These are phyloP conservation scores for Paraphoma sp. DNA, from an alignment of 2,329 filamentous ascomycete species.

Conservation along the genomic window DNA sequence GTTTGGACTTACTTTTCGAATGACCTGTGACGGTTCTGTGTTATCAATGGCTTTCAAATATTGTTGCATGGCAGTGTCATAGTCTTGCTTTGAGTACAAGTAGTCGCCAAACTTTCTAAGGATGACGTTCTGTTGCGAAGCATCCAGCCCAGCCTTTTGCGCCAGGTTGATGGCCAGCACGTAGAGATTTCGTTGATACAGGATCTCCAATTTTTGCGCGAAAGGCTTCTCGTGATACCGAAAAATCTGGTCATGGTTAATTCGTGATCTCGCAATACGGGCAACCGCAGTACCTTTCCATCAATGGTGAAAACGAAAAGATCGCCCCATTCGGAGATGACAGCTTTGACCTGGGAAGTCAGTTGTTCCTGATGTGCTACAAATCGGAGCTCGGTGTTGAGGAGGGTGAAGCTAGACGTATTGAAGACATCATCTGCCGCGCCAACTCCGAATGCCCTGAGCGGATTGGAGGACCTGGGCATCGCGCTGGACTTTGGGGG, in stretches of 20 bases:
- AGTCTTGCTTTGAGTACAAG: slow-evolving; percentile 92
- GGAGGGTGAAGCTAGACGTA: slow-evolving; percentile 83
- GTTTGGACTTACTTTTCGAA: slow-evolving; percentile 71
- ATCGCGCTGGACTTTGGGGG: slow-evolving; percentile 68
- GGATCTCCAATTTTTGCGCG: slow-evolving; percentile 87
- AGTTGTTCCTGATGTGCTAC: slow-evolving; percentile 89
- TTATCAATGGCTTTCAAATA: slow-evolving; percentile 96
- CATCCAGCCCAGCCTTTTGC: slow-evolving; percentile 83
- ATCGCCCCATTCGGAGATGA: slow-evolving; percentile 90
- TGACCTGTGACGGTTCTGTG: slow-evolving; percentile 94
- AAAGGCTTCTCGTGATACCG: slow-evolving; percentile 91
- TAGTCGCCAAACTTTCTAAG: slow-evolving; percentile 94
- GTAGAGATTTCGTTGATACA: slow-evolving; percentile 94
- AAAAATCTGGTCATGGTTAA: slow-evolving; percentile 64
- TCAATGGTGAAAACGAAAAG: slow-evolving; percentile 90
- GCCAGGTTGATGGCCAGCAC: slow-evolving; percentile 90
- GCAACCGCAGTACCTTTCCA: slow-evolving; percentile 72
- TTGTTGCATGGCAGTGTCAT: slow-evolving; percentile 98
- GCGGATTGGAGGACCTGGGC: slow-evolving; percentile 64
- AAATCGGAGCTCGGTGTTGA: slow-evolving; percentile 91
- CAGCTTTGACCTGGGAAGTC: slow-evolving; percentile 76
- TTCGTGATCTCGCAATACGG: slow-evolving; percentile 13
- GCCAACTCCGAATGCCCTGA: slow-evolving; percentile 76
- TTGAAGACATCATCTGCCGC: slow-evolving; percentile 81
- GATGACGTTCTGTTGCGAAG: slow-evolving; percentile 85